Conservation (phyloP, 2,329 filamentous ascomycete genomes). For the Biscogniauxia marginata region DNA sequence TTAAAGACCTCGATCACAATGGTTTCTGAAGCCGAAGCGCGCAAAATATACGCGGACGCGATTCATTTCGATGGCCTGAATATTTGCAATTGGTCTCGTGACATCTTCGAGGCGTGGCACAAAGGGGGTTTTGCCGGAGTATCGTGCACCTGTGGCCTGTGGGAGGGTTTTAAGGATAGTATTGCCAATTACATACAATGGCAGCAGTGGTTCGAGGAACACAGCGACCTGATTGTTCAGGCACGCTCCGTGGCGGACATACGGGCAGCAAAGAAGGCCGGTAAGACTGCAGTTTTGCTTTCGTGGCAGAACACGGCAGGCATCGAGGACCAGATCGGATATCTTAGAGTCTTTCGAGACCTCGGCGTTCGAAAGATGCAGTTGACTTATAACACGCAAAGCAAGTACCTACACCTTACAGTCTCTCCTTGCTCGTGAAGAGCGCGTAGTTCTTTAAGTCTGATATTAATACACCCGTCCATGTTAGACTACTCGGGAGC, state of each 20-base stretch:
- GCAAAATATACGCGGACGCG: conserved; percentile 34
- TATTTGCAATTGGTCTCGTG: conserved; percentile 39
- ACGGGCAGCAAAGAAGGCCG: conserved; percentile 35
- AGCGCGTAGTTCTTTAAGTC: background rate
- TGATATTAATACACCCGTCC: background rate
- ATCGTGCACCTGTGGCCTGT: conserved; percentile 40
- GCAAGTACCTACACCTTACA: background rate
- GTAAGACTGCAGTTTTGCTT: conserved; percentile 38
- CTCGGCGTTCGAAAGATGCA: conserved; percentile 43
- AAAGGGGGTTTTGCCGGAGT: conserved; percentile 40
- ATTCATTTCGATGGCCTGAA: conserved; percentile 42
- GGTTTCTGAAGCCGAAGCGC: conserved; percentile 36
- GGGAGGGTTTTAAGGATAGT: conserved; percentile 38
- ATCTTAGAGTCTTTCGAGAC: conserved; percentile 39
- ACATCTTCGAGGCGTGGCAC: conserved; percentile 40
- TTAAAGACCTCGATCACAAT: conserved; percentile 25
- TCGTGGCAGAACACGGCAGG: conserved; percentile 42
- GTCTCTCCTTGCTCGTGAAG: background rate
- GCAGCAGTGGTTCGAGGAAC: conserved; percentile 43
- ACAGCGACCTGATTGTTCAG: conserved; percentile 39
- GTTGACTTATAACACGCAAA: conserved; percentile 42
- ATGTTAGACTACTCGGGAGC: conserved; percentile 38
- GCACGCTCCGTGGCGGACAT: conserved; percentile 37
- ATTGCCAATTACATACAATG: conserved; percentile 41
- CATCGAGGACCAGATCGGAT: conserved; percentile 39